These are phyloP conservation scores for Microascus cirrosus DNA, from an alignment of 2,329 filamentous ascomycete species.

Conservation along the genomic window DNA sequence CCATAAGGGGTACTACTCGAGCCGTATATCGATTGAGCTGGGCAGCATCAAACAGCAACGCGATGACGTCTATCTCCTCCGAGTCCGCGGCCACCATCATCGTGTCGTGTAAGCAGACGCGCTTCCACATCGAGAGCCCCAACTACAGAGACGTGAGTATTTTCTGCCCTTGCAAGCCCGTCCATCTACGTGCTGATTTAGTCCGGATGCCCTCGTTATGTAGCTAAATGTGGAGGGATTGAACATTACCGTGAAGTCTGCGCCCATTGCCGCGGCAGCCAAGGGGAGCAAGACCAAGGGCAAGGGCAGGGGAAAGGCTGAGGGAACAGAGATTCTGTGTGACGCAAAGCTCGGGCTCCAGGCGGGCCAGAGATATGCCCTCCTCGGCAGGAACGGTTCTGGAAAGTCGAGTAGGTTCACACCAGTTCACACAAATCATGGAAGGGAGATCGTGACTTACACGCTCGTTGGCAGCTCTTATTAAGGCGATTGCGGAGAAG, in stretches of 20 bases:
- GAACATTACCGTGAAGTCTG: conserved; percentile 51
- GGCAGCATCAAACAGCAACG: neutral
- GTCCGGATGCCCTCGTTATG: neutral
- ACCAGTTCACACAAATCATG: neutral
- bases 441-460: neutral
- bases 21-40: neutral
- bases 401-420: conserved; percentile 62
- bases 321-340: conserved; percentile 55
- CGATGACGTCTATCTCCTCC: neutral
- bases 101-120: conserved; percentile 56
- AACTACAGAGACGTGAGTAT: conserved; percentile 44
- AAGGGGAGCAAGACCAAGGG: conserved; percentile 31
- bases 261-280: conserved; percentile 13
- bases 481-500: conserved; percentile 67
- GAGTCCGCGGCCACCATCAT: conserved; percentile 35
- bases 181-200: neutral
- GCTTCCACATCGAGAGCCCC: conserved; percentile 47
- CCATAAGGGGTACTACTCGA: too few relatives aligned
- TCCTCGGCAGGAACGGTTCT: conserved; percentile 70
- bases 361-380: conserved; percentile 61
- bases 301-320: conserved; percentile 31
- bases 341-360: conserved; percentile 63
- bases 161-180: neutral
- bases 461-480: conserved; percentile 37
- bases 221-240: conserved; percentile 63